phyloP scores from a whole-genome alignment of 2,329 filamentous ascomycete genomes.

The Mollisiaceae sp. region DNA sequence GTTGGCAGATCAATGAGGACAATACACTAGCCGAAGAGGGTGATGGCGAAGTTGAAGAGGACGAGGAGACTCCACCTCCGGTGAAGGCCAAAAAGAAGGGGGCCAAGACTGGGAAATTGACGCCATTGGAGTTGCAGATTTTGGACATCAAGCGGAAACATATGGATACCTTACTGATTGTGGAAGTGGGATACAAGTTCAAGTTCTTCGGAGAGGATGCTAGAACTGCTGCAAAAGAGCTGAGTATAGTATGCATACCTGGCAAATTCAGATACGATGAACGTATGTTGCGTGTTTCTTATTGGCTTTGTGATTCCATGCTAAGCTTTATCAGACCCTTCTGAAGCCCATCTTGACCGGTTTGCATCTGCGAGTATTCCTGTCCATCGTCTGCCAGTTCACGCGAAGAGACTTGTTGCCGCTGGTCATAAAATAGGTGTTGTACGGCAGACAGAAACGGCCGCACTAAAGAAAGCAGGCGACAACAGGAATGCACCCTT shows the following conservation, averaged over 20 bases:
- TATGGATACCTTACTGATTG: slow-evolving; percentile 85
- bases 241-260: slow-evolving; percentile 95
- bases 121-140: slow-evolving; percentile 91
- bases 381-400: slow-evolving; percentile 87
- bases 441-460: slow-evolving; percentile 92
- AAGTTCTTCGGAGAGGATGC: slow-evolving; percentile 97
- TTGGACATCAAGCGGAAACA: slow-evolving; percentile 93
- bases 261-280: slow-evolving; percentile 95
- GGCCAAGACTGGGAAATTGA: slow-evolving; percentile 77
- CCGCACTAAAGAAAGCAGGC: slow-evolving; percentile 91
- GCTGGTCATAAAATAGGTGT: slow-evolving; percentile 97
- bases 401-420: slow-evolving; percentile 89
- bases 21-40: slow-evolving; percentile 52
- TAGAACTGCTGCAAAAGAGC: slow-evolving; percentile 82
- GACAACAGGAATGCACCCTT: slow-evolving; percentile 95
- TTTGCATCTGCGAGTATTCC: slow-evolving; percentile 98
- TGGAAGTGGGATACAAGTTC: slow-evolving; percentile 98
- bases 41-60: slow-evolving; percentile 57
- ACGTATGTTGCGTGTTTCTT: slow-evolving; percentile 53
- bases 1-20: slow-evolving; percentile 59
- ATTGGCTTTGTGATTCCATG: slow-evolving; percentile 20
- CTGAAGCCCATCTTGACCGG: slow-evolving; percentile 87
- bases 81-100: slow-evolving; percentile 70
- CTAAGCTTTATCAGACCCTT: slow-evolving; percentile 62
- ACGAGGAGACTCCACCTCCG: slow-evolving; percentile 56